Conservation (phyloP, 2,329 filamentous ascomycete species). For the Apiospora arundinis region DNA sequence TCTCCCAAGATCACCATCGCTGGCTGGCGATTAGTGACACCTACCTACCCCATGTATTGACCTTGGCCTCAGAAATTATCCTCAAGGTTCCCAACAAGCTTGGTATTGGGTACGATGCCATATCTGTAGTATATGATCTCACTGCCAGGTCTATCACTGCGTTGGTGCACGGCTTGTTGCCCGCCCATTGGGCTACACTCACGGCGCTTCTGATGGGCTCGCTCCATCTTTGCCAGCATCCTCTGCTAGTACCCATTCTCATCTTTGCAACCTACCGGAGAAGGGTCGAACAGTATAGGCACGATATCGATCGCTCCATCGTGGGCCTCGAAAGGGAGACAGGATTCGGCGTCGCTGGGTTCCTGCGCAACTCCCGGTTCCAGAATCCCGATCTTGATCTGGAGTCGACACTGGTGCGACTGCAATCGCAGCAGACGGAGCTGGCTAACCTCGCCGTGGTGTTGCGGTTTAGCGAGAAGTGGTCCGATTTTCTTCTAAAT, state of each 20-base stretch:
- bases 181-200: background rate
- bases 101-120: background rate
- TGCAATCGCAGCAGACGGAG: constrained; percentile 21
- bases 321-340: constrained; percentile 16
- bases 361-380: background rate
- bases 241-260: background rate
- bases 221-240: background rate
- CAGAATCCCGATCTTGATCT: background rate
- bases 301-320: background rate
- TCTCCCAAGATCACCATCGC: background rate
- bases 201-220: background rate
- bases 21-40: background rate
- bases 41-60: background rate
- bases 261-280: background rate
- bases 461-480: background rate
- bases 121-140: background rate
- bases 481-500: background rate
- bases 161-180: background rate
- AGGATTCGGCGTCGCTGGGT: constrained; percentile 7
- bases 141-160: background rate
- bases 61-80: background rate
- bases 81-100: background rate
- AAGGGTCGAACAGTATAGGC: constrained; percentile 5
- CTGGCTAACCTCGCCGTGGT: constrained; percentile 6
- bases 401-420: constrained; percentile 14